Percentiles rank a stretch among this genome's conserved stretches.
phyloP scores from a whole-genome alignment of 2,329 filamentous ascomycete genomes.

The Arthrobotrys iridis region DNA sequence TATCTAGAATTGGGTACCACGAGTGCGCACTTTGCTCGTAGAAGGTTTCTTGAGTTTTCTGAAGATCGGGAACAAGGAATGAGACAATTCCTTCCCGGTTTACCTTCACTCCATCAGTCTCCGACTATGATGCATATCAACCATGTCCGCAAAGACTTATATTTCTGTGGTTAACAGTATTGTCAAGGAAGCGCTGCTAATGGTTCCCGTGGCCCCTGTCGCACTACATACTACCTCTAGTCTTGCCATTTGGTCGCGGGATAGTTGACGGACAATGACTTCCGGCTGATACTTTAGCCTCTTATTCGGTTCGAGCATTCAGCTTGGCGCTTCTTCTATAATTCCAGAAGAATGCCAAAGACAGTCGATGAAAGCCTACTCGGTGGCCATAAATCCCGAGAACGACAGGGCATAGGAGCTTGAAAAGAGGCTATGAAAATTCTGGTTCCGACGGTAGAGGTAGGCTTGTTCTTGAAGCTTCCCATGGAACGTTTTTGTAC shows the following conservation, averaged over 20 bases:
- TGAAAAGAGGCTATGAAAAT: constrained; percentile 52
- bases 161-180: constrained; percentile 66
- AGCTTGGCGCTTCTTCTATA: constrained; percentile 61
- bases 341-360: constrained; percentile 3
- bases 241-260: constrained; percentile 62
- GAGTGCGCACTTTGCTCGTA: constrained; percentile 63
- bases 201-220: constrained; percentile 66
- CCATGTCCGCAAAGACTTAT: constrained; percentile 60
- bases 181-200: constrained; percentile 66
- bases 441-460: constrained; percentile 54
- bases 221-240: constrained; percentile 44
- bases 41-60: constrained; percentile 64
- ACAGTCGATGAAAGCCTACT: constrained; percentile 26
- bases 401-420: constrained; percentile 48
- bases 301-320: constrained; percentile 62
- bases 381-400: constrained; percentile 35
- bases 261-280: constrained; percentile 68
- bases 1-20: constrained; percentile 44
- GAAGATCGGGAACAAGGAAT: constrained; percentile 62
- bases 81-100: constrained; percentile 52
- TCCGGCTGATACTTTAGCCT: constrained; percentile 67
- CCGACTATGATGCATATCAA: constrained; percentile 16
- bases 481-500: constrained; percentile 29
- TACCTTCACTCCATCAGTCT: constrained; percentile 24
- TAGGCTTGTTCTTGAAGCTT: constrained; percentile 19